Evolutionary conservation across 352 stramenopile genomes (phyloP), one percentile per base, ranked within the genome.

Genomic region (Globisporangium parvum): DNA sequence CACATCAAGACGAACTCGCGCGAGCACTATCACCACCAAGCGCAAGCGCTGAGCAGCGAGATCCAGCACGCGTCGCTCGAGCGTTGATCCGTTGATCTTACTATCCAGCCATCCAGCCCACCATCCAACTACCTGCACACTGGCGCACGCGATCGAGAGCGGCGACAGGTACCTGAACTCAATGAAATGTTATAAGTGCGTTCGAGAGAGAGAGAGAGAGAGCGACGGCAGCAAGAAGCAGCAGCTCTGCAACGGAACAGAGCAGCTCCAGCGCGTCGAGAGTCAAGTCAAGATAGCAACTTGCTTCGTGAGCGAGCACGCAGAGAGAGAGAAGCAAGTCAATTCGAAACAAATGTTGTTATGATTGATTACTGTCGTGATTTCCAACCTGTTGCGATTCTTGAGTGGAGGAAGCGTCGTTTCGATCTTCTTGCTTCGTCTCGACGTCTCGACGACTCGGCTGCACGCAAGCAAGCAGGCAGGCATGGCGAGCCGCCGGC

Each of bases 1-100:
- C 78, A 93, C 60, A 73, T 88, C 50, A 82, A 85, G 46, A 87
- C 77, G 11, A 80, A 62, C 33, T 85, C 83, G 24, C 80, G 67
- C 47, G 66, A 85, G 47, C 72, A 87, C 55, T 93, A 89, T 55
- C 66, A 74, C 50, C 58, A 84, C 23, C 80, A 91, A 59, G 73
- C 77, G 0, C 55, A 63, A 31, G 77, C 77, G 23, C 63, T 90
- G 39, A 73, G 69, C 49, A 57, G 74, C 51, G 72, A 78, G 51
- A 82, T 90, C 55, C 57, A 67, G 47, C 58, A 73, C 53, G 68
- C 77, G 24, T 66, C 64, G 48, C 67, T 85, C 42, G 72, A 81
- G 47, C 67, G 57, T 57, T 76, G 54, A 59, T 15, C 17, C 20
- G 26, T 31, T 6, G n/a, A n/a, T n/a, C n/a, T n/a, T n/a, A 42